phyloP scores from a whole-genome alignment of 1,284 basidiomycete genomes.

The Fomes fomentarius region DNA sequence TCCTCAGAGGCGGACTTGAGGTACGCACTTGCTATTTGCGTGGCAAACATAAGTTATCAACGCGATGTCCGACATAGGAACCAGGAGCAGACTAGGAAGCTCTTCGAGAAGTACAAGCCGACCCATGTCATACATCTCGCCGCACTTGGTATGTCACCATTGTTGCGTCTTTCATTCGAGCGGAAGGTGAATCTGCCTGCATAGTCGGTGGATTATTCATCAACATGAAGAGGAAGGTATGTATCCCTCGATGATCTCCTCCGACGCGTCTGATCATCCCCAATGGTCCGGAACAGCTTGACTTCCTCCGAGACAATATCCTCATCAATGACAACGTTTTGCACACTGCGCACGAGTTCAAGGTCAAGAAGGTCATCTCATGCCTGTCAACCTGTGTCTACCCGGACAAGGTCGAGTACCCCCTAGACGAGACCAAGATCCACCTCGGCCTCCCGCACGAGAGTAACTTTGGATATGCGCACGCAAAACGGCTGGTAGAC shows the following conservation, averaged over 20 bases:
- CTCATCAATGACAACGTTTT: constrained; percentile 92
- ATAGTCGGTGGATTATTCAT: constrained; percentile 88
- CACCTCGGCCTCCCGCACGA: constrained; percentile 87
- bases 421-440: constrained; percentile 88
- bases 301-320: constrained; percentile 88
- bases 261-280: not conserved
- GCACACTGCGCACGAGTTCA: constrained; percentile 66
- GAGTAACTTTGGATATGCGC: constrained; percentile 91
- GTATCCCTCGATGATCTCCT: constrained; percentile 9
- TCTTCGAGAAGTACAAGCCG: constrained; percentile 88
- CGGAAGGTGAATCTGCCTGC: not conserved
- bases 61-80: constrained; percentile 47
- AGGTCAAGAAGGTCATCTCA: constrained; percentile 76
- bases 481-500: constrained; percentile 93
- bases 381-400: constrained; percentile 90
- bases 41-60: not conserved
- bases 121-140: constrained; percentile 92
- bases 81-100: constrained; percentile 58
- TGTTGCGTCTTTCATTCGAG: not conserved
- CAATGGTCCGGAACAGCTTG: constrained; percentile 50
- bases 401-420: constrained; percentile 85
- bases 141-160: constrained; percentile 67
- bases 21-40: constrained; percentile 40
- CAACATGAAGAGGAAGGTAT: constrained; percentile 88
- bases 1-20: constrained; percentile 80